These are phyloP conservation scores for Trametes versicolor DNA, from an alignment of 1,284 basidiomycete species.

Conservation along the genomic window DNA sequence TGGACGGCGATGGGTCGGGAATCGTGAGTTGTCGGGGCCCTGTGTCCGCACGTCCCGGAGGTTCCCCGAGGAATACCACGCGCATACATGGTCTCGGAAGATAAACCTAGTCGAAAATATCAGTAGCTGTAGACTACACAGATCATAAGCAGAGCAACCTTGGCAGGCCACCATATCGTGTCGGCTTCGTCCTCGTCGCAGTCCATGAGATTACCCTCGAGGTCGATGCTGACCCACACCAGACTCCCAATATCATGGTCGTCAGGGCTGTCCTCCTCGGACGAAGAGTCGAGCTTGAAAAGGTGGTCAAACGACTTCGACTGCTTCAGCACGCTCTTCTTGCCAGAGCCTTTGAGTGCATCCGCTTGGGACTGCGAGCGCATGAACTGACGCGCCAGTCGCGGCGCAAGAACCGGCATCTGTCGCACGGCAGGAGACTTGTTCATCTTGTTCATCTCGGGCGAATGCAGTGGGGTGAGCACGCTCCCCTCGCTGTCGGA, in stretches of 20 bases:
- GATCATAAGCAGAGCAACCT: slow-evolving; percentile 36
- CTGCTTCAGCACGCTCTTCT: slow-evolving; percentile 12
- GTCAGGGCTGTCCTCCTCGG: slow-evolving; percentile 29
- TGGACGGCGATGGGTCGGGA: slow-evolving; percentile 33
- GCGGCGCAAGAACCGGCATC: slow-evolving; percentile 25
- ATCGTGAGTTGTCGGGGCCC: slow-evolving; percentile 27
- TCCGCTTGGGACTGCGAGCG: slow-evolving; percentile 26
- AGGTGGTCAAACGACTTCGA: slow-evolving; percentile 30
- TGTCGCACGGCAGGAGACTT: slow-evolving; percentile 13
- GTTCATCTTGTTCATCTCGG: slow-evolving; percentile 3
- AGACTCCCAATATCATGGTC: slow-evolving; percentile 38
- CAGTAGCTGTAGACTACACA: background rate
- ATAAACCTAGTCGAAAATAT: slow-evolving; percentile 18
- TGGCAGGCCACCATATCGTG: slow-evolving; percentile 51
- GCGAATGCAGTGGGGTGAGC: slow-evolving; percentile 24
- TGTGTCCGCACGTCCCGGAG: slow-evolving; percentile 24
- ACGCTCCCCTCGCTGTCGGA: slow-evolving; percentile 13
- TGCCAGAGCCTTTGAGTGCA: background rate
- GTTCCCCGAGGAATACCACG: slow-evolving; percentile 38
- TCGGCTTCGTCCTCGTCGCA: slow-evolving; percentile 32
- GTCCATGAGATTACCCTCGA: slow-evolving; percentile 35
- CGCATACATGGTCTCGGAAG: slow-evolving; percentile 33
- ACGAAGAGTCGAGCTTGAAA: slow-evolving; percentile 28
- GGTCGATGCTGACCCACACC: slow-evolving; percentile 48
- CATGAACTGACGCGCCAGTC: slow-evolving; percentile 33